These are phyloP conservation scores for Backusella westeae DNA, from an alignment of 192 early-diverging fungal genomes.

Conservation along the genomic window DNA sequence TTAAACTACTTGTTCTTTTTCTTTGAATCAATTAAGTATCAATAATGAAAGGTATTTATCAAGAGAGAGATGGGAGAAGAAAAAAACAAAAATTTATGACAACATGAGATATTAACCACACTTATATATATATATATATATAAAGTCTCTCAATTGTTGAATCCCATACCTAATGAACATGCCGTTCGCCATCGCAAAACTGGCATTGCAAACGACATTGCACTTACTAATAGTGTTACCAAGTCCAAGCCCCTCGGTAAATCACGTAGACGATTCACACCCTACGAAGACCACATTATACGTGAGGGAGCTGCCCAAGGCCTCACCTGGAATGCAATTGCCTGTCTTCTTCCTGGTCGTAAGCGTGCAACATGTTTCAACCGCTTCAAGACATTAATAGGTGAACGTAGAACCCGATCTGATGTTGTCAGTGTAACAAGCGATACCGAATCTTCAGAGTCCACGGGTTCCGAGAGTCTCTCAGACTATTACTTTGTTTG, in stretches of 20 bases:
- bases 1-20: not conserved
- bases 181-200: too few relatives aligned
- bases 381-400: slow-evolving; percentile 29
- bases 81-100: not conserved
- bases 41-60: not conserved
- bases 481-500: too few relatives aligned
- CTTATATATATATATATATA: not conserved
- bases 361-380: slow-evolving; percentile 38
- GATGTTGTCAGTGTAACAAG: not conserved
- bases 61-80: not conserved
- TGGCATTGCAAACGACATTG: too few relatives aligned
- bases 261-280: slow-evolving; percentile 32
- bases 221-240: too few relatives aligned
- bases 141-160: not conserved
- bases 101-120: too few relatives aligned
- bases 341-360: slow-evolving; percentile 22
- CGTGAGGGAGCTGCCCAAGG: slow-evolving; percentile 26
- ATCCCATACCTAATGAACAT: not conserved
- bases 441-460: not conserved
- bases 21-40: not conserved
- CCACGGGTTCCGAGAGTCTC: not conserved
- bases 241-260: slow-evolving; percentile 2
- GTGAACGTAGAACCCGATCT: slow-evolving; percentile 30
- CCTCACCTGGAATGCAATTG: slow-evolving; percentile 33
- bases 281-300: slow-evolving; percentile 28